A percentile compares a stretch with the other conserved stretches of the same genome.
Evolutionary conservation across 2,329 filamentous ascomycete genomes (phyloP).

Genomic region (Phoma sp.): DNA sequence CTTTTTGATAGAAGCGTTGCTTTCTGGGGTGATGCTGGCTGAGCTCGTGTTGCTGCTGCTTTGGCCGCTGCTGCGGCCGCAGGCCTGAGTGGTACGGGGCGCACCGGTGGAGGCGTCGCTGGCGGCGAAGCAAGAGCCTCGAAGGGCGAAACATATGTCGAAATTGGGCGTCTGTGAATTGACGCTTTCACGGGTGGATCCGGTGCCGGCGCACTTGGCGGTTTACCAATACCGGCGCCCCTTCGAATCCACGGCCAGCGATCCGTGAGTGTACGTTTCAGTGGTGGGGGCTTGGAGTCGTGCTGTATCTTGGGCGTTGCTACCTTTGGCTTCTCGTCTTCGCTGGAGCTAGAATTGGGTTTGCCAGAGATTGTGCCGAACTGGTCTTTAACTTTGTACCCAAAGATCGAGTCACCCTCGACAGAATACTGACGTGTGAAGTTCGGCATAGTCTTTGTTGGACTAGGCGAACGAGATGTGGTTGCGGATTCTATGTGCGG

Average conservation of each 20-base stretch:
- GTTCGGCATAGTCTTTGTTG: constrained; percentile 30
- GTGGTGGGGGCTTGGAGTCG: constrained; percentile 4
- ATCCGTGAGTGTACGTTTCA: constrained; percentile 22
- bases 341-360: constrained; percentile 7
- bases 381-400: constrained; percentile 25
- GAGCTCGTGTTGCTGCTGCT: not conserved
- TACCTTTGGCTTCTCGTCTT: constrained; percentile 18
- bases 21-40: constrained; percentile 23
- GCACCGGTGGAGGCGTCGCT: not conserved
- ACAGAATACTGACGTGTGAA: constrained; percentile 32
- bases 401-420: constrained; percentile 34
- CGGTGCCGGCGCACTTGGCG: constrained; percentile 16
- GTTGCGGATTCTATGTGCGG: constrained; percentile 1
- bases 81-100: constrained; percentile 11
- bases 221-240: constrained; percentile 17
- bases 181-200: constrained; percentile 4
- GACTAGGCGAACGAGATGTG: constrained; percentile 29
- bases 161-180: not conserved
- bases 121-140: constrained; percentile 15
- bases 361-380: constrained; percentile 20
- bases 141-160: constrained; percentile 21
- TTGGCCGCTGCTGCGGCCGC: not conserved
- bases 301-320: not conserved
- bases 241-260: constrained; percentile 37
- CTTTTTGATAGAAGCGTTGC: not conserved